These are phyloP conservation scores for Pleomassaria siparia DNA, from an alignment of 2,329 filamentous ascomycete genomes.

Conservation along the genomic window DNA sequence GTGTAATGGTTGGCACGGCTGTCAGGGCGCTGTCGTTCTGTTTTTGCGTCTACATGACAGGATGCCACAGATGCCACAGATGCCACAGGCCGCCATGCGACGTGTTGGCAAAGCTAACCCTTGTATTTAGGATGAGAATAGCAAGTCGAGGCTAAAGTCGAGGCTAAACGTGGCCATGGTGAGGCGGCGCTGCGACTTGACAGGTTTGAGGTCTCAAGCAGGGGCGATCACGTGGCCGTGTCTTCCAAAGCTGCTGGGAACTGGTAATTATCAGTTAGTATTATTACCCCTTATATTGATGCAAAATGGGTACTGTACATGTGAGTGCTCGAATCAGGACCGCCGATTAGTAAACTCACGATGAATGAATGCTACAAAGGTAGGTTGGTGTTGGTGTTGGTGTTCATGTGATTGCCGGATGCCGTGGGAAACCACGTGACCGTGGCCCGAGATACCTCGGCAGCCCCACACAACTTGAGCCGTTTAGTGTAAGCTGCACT, in stretches of 20 bases:
- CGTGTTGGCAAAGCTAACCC: background rate
- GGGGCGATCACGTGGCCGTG: background rate
- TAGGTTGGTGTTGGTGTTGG: background rate
- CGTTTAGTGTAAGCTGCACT: background rate
- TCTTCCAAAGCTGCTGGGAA: no score
- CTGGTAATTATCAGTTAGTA: no score
- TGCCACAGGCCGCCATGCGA: background rate
- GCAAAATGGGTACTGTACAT: no score
- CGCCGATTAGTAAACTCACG: background rate
- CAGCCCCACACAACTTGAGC: constrained; percentile 1
- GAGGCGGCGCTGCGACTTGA: constrained; percentile 3
- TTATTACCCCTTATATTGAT: no score
- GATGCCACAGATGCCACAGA: no score
- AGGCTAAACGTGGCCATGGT: constrained; percentile 1
- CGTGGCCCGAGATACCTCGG: constrained; percentile 1
- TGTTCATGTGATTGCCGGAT: background rate
- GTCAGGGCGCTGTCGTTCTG: background rate
- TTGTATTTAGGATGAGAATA: background rate
- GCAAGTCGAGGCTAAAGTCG: background rate
- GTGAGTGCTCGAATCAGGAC: no score
- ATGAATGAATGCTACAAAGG: background rate
- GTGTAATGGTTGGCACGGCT: background rate
- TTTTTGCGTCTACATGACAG: background rate
- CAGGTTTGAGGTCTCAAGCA: background rate
- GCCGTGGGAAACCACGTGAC: background rate